Base-by-base conservation (phyloP, 2,329 filamentous ascomycete species). In the Colletotrichum eremochloae region DNA sequence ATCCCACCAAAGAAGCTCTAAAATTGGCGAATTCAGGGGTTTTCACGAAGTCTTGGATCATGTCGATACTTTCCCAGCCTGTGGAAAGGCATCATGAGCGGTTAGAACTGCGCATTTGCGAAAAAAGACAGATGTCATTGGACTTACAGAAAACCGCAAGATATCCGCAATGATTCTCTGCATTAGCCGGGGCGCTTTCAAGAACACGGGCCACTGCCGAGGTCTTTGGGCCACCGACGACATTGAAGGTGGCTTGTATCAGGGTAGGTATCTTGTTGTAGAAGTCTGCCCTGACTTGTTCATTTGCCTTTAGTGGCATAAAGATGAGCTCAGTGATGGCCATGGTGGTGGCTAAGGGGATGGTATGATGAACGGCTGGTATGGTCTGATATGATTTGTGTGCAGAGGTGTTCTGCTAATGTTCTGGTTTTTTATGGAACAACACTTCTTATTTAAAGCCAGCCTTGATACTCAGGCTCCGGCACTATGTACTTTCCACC, bases 261-360 rank as follows among this genome's bases (percentile, higher is more conserved):
- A 38, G 2, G 3, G 15, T 7, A 18, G 57, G 58, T 1, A 55
- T 9, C 6, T 56, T 36, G 24, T 31, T 18, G 31, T 46, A 63
- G 15, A 68, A 68, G 18, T 18, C 48, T 7, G 38, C n/a, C 29
- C 42, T 55, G 14, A 42, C n/a, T 14, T 46, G 20, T n/a, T 63
- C 48, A 12, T 31, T 29, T 31, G 50, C 20, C n/a, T 68, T 63
- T 20, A 68, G 40, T 1, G 48, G 48, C 15, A 42, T 15, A 5
- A 68, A 63, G 5, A 68, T 24, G n/a, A 68, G 38, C 40, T 68
- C 66, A 3, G 66, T 68, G 40, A 68, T 48, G 3, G 66, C 58
- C 66, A 68, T 68, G 5, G 29, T 50, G 14, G 18, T 5, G 3
- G 3, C 18, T 36, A 9, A 29, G 8, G 11, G 24, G 1, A 29